Evolutionary conservation across 257 asterid species (phyloP), one percentile per base, ranked within the genome.

Genomic region (Primulina tabacum): DNA sequence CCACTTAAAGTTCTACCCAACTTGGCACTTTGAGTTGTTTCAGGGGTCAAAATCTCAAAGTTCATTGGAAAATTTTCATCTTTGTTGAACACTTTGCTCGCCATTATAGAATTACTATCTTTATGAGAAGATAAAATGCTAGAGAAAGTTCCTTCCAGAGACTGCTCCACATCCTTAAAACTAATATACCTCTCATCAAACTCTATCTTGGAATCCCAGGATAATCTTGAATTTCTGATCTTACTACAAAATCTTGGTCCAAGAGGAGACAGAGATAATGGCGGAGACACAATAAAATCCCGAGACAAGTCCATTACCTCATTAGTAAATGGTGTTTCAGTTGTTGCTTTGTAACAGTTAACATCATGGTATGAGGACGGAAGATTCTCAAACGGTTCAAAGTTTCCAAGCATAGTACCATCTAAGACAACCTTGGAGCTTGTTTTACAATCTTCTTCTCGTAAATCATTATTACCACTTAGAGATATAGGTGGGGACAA

Each of bases 221-320:
- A 75, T 64, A 40, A 71, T 75, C 60, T 80, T 29, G 70, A 65
- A 50, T 60, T 73, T 71, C 81, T 72, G 73, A 67, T 66, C 75
- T 86, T 80, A 69, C 84, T 79, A 70, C 76, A 79, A 70, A 72
- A 79, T 58, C 86, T 87, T 26, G 96, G 92, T 20, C 97, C 97
- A 38, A 91, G 97, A 72, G 97, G 97, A 75, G 97, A 91, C 26
- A 80, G 76, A 66, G 90, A 84, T 20, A 80, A 65, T 7, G 89
- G 85, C 2, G 95, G 73, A 6, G 92, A 82, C 75, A 76, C 57
- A 35, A 67, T 65, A 43, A 58, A 57, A 60, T 79, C 85, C 62
- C 55, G 75, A 26, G 76, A 69, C 55, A 81, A 62, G 69, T 65
- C 75, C 66, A 71, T 71, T 34, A 70, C 72, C 63, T 82, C 82